Percentiles rank a stretch among this genome's conserved stretches.
phyloP scores from a whole-genome alignment of 2,329 filamentous ascomycete species.

The Dendrostoma leiphaemia region DNA sequence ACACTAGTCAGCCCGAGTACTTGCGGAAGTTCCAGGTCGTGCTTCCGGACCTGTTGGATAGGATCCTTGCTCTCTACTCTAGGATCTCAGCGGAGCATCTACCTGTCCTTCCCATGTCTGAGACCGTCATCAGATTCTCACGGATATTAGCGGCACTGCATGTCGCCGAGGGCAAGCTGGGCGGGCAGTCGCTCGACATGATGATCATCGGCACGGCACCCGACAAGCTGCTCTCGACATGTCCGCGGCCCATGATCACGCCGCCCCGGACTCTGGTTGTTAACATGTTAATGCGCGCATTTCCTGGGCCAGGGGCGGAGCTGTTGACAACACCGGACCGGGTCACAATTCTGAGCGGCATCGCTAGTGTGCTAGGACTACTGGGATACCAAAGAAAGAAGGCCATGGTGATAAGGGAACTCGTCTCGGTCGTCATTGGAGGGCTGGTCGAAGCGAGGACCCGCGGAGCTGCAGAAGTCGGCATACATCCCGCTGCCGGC shows the following conservation, averaged over 20 bases:
- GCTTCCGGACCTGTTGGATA: conserved; percentile 72
- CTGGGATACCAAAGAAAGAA: conserved; percentile 86
- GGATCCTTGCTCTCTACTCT: conserved; percentile 71
- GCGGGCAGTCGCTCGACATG: conserved; percentile 58
- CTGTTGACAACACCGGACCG: conserved; percentile 71
- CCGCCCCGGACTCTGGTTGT: conserved; percentile 64
- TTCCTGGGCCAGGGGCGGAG: conserved; percentile 66
- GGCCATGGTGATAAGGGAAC: conserved; percentile 81
- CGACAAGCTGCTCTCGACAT: conserved; percentile 46
- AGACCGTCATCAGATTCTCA: conserved; percentile 70
- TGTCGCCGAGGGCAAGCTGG: conserved; percentile 61
- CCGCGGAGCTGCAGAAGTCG: conserved; percentile 90
- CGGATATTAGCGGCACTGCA: conserved; percentile 69
- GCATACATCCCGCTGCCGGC: conserved; percentile 89
- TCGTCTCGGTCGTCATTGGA: conserved; percentile 78
- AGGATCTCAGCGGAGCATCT: conserved; percentile 69
- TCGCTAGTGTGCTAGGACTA: conserved; percentile 78
- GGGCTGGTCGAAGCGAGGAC: conserved; percentile 89
- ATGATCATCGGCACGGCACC: conserved; percentile 62
- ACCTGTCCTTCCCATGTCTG: conserved; percentile 68
- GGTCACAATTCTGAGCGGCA: conserved; percentile 77
- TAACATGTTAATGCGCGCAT: conserved; percentile 64
- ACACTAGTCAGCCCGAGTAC: conserved; percentile 49
- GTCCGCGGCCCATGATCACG: conserved; percentile 53
- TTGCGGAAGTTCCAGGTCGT: conserved; percentile 54